Conservation (phyloP, 1,284 basidiomycete genomes). For the Flammula alnicola region DNA sequence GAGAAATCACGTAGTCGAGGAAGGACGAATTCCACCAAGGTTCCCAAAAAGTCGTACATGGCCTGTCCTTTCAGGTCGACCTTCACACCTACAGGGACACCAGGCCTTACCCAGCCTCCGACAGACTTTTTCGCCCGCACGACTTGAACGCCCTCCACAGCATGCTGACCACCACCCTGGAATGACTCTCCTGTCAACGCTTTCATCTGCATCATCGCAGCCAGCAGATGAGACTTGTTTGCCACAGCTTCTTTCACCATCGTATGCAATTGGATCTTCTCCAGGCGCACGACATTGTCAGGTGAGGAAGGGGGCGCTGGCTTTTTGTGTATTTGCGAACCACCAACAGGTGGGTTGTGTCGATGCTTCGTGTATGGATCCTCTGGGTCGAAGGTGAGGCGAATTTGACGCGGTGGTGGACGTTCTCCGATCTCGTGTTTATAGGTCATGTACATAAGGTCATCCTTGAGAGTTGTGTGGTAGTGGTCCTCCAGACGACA, state of each 20-base stretch:
- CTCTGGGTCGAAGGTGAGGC: slow-evolving; percentile 74
- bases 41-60: slow-evolving; percentile 94
- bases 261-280: slow-evolving; percentile 85
- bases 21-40: slow-evolving; percentile 91
- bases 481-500: slow-evolving; percentile 89
- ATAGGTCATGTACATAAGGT: slow-evolving; percentile 97
- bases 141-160: slow-evolving; percentile 80
- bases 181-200: slow-evolving; percentile 87
- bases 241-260: slow-evolving; percentile 82
- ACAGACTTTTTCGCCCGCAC: slow-evolving; percentile 80
- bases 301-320: slow-evolving; percentile 66
- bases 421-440: slow-evolving; percentile 67
- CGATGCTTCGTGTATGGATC: slow-evolving; percentile 83
- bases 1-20: slow-evolving; percentile 91
- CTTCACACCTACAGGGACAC: slow-evolving; percentile 86
- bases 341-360: slow-evolving; percentile 75
- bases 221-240: slow-evolving; percentile 81
- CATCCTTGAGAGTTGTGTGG: slow-evolving; percentile 78
- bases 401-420: slow-evolving; percentile 58
- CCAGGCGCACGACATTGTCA: slow-evolving; percentile 75
- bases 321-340: slow-evolving; percentile 66
- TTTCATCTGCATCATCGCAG: slow-evolving; percentile 85
- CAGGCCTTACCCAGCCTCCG: slow-evolving; percentile 86
- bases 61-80: slow-evolving; percentile 88
- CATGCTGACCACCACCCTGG: slow-evolving; percentile 69